Percentiles rank a stretch among this genome's conserved stretches.
Evolutionary conservation across 1,139 yeast species (phyloP).

Genomic region (Zygosaccharomyces pseudobailii): DNA sequence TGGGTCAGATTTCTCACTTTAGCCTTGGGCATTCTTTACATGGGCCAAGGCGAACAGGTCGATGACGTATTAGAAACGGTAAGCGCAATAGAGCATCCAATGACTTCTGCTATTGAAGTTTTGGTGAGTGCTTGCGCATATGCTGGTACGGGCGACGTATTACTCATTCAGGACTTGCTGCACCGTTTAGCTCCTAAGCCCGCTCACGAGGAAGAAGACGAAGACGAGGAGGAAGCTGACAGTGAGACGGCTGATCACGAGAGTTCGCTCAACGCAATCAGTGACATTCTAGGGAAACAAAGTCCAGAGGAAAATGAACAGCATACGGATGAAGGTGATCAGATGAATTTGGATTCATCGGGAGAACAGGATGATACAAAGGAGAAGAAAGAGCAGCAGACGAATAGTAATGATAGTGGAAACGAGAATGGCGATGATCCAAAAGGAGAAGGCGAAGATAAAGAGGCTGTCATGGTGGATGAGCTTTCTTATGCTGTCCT

Average conservation of each 20-base stretch:
- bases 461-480: slow-evolving; percentile 43
- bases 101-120: slow-evolving; percentile 83
- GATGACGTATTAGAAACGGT: slow-evolving; percentile 94
- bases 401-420: slow-evolving; percentile 20
- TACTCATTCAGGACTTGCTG: slow-evolving; percentile 85
- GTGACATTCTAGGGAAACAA: slow-evolving; percentile 26
- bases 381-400: slow-evolving; percentile 20
- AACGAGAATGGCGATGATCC: slow-evolving; percentile 26
- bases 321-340: slow-evolving; percentile 26
- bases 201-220: slow-evolving; percentile 41
- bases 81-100: slow-evolving; percentile 93
- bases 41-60: slow-evolving; percentile 93
- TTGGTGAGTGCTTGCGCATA: slow-evolving; percentile 90
- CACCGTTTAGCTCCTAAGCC: slow-evolving; percentile 76
- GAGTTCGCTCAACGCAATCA: slow-evolving; percentile 18
- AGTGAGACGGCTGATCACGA: slow-evolving; percentile 42
- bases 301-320: slow-evolving; percentile 18
- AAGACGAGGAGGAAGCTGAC: slow-evolving; percentile 44
- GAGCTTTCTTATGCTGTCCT: slow-evolving; percentile 84
- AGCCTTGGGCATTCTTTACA: slow-evolving; percentile 85
- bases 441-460: slow-evolving; percentile 34
- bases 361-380: slow-evolving; percentile 25
- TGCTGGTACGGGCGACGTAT: slow-evolving; percentile 97
- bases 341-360: slow-evolving; percentile 21
- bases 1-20: slow-evolving; percentile 89